phyloP scores from a whole-genome alignment of 176 grass and related monocot genomes.

The Melocanna baccifera region DNA sequence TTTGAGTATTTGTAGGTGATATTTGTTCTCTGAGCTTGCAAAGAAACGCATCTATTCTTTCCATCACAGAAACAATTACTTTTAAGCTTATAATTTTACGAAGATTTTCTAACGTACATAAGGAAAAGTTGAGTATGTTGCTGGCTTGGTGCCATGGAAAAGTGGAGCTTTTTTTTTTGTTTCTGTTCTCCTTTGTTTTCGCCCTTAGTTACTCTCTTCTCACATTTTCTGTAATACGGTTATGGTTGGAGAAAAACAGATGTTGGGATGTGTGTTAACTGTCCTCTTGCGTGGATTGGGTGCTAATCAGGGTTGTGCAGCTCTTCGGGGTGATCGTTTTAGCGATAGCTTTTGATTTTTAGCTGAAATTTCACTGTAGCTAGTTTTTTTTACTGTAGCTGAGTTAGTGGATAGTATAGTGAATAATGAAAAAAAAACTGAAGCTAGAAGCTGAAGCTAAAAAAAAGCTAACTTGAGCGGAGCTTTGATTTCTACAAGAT shows the following conservation, averaged over 20 bases:
- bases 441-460: no score
- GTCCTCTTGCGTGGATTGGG: background rate
- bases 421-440: no score
- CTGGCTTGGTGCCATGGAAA: background rate
- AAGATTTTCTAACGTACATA: background rate
- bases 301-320: background rate
- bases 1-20: background rate
- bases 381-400: no score
- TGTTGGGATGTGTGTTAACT: background rate
- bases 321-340: no score
- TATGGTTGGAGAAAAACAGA: background rate
- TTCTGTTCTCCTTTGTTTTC: background rate
- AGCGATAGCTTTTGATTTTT: no score
- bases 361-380: no score
- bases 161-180: conserved; percentile 4
- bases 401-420: no score
- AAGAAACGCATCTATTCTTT: conserved; percentile 5
- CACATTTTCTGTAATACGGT: background rate
- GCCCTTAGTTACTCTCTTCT: background rate
- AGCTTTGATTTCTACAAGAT: no score
- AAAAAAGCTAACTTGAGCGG: no score
- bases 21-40: background rate
- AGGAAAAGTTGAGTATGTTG: background rate
- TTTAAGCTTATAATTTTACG: background rate
- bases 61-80: background rate